A percentile compares a stretch with the other conserved stretches of the same genome.
Evolutionary conservation across 73 alveolate species (phyloP).

Genomic region (Strombidium stylifer): DNA sequence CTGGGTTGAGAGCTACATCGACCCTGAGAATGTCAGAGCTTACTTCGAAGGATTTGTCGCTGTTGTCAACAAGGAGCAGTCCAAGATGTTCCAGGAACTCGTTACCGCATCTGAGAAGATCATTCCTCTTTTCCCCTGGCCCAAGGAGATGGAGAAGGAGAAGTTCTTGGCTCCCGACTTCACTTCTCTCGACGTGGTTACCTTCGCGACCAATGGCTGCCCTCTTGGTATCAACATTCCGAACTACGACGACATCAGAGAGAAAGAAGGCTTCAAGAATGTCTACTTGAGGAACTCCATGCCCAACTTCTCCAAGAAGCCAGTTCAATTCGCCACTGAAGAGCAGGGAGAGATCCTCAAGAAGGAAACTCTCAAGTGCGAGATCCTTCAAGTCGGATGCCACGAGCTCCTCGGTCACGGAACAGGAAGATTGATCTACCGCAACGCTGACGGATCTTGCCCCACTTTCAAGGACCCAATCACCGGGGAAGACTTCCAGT

Average conservation of each 20-base stretch:
- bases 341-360: constrained; percentile 62
- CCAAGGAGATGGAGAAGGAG: constrained; percentile 81
- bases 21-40: constrained; percentile 87
- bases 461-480: constrained; percentile 74
- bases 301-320: constrained; percentile 48
- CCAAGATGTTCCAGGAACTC: constrained; percentile 60
- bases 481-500: constrained; percentile 74
- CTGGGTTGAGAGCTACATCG: constrained; percentile 74
- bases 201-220: constrained; percentile 79
- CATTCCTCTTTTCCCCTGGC: constrained; percentile 81
- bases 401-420: constrained; percentile 94
- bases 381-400: constrained; percentile 69
- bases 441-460: constrained; percentile 31
- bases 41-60: constrained; percentile 87
- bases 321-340: constrained; percentile 58
- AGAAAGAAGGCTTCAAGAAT: constrained; percentile 83
- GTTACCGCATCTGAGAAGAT: constrained; percentile 24
- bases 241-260: constrained; percentile 83
- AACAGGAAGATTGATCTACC: constrained; percentile 80
- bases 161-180: constrained; percentile 68
- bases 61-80: constrained; percentile 69
- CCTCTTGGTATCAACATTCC: constrained; percentile 92
- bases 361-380: constrained; percentile 55
- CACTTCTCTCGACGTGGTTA: constrained; percentile 78
- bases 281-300: constrained; percentile 69